phyloP scores from a whole-genome alignment of 2,329 filamentous ascomycete genomes.

The Alternaria ethzedia region DNA sequence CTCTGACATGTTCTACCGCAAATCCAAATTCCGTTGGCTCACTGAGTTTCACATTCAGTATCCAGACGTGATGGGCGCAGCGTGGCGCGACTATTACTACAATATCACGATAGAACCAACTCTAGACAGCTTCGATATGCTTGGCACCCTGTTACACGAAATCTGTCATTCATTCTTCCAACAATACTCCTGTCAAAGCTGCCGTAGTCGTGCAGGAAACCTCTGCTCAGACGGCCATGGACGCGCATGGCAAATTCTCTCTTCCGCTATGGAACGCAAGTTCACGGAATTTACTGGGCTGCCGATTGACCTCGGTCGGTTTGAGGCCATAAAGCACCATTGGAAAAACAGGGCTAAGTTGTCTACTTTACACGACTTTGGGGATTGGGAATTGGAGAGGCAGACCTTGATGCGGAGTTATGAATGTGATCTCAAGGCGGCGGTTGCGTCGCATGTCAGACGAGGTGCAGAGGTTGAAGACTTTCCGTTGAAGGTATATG shows the following conservation, averaged over 20 bases:
- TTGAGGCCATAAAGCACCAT: neutral
- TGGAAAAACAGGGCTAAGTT: neutral
- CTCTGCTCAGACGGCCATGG: neutral
- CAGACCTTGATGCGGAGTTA: neutral
- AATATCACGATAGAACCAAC: neutral
- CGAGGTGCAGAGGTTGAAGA: neutral
- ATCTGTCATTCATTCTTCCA: neutral
- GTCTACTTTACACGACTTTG: neutral
- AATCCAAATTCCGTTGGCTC: neutral
- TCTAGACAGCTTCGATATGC: neutral
- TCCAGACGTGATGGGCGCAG: neutral
- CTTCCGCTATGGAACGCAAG: neutral
- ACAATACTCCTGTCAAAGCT: neutral
- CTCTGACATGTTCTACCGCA: neutral
- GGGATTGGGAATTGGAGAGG: neutral
- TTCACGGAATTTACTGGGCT: neutral
- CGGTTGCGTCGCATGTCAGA: neutral
- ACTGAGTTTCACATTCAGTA: neutral
- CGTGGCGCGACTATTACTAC: neutral
- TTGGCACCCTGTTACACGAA: neutral
- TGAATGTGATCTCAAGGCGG: neutral
- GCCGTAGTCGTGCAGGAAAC: neutral
- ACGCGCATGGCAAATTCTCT: neutral
- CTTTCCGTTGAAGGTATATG: neutral
- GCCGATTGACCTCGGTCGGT: neutral